These are phyloP conservation scores for Pestalotiopsis fici DNA, from an alignment of 2,329 filamentous ascomycete genomes.

Conservation along the genomic window DNA sequence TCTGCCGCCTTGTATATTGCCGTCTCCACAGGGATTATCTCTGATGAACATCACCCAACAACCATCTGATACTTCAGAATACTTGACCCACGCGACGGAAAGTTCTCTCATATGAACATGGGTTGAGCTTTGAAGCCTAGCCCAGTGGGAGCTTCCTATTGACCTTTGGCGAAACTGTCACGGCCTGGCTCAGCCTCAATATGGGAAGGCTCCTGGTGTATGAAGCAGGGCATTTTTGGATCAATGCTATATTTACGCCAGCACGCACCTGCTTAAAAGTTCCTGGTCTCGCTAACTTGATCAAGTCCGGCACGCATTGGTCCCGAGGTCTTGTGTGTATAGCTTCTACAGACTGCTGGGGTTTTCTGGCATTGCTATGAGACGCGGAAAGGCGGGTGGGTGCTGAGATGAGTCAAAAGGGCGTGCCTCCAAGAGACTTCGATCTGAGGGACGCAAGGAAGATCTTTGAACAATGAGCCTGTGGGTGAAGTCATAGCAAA, in stretches of 20 bases:
- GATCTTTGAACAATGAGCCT: neutral
- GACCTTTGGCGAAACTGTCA: neutral
- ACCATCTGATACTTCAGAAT: neutral
- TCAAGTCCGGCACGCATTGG: neutral
- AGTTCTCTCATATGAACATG: neutral
- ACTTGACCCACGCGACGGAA: neutral
- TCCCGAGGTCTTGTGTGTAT: neutral
- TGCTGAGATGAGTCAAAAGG: neutral
- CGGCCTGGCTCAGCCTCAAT: slow-evolving; percentile 5
- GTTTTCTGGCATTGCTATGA: neutral
- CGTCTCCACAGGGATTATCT: neutral
- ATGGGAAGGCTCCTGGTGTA: neutral
- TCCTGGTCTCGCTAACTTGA: neutral
- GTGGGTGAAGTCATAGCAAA: neutral
- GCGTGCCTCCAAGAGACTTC: neutral
- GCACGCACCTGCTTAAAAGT: neutral
- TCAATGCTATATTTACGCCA: neutral
- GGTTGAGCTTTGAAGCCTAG: neutral
- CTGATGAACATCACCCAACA: neutral
- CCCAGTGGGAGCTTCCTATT: neutral
- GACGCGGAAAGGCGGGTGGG: neutral
- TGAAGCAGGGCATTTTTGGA: neutral
- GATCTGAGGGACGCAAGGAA: neutral
- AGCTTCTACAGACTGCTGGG: neutral
- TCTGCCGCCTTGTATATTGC: neutral